Base-by-base conservation (phyloP, 2,329 filamentous ascomycete species). In the Fusarium sp. region DNA sequence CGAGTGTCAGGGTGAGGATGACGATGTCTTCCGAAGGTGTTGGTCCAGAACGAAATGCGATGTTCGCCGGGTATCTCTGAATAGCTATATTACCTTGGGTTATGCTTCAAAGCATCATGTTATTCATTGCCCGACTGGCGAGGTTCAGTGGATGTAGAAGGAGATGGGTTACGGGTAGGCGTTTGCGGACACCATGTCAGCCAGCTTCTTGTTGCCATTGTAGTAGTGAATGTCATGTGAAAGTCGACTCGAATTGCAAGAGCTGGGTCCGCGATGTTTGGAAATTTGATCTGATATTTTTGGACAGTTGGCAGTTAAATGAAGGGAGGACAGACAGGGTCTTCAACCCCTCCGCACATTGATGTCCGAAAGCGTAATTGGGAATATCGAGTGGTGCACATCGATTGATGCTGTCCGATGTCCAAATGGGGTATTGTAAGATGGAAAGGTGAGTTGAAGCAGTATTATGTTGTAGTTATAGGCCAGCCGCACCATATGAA, bases 331-430 rank as follows among this genome's bases (percentile, higher is more conserved):
- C 51, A 47, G n/a, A 50, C 28, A 31, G 28, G 34, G 31, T 40
- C 31, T 34, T 46, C 39, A 21, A 52, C 19, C 31, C 63, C 24
- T 38, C 57, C 57, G 62, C 62, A 67, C 47, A 53, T 66, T 26
- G 39, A 64, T 67, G 42, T 67, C 63, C 57, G 63, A 53, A 33
- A 51, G 28, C 39, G 33, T 33, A 24, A 54, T 19, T 28, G 21
- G 21, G 38, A 36, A 38, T 22, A 14, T n/a, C 19, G 17, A 40
- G 14, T 44, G 19, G 15, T 34, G 40, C 26, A 13, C 17, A 42
- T 34, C 28, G 44, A 33, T 38, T 44, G 54, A 67, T 50, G 62
- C 28, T 68, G 31, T 44, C 31, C 36, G 40, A 44, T 57, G 28
- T 47, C 43, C 49, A 51, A 49, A 57, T 39, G 15, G 58, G 46